Evolutionary conservation across 192 early-diverging fungal species (phyloP).

Genomic region (Mortierella claussenii): DNA sequence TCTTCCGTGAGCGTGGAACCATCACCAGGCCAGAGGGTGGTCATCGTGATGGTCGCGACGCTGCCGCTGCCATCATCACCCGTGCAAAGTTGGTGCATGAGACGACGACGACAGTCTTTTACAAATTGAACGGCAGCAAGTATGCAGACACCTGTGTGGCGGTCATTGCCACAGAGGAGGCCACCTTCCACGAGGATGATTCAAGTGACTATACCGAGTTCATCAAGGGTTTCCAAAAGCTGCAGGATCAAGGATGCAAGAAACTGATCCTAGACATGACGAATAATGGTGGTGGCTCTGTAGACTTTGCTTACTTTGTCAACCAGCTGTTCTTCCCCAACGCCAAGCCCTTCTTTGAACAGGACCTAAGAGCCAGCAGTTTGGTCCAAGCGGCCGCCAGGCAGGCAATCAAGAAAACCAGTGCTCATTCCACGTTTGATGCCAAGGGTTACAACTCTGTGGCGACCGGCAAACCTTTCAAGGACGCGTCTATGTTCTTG

Average conservation of each 20-base stretch:
- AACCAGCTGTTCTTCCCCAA: constrained; percentile 48
- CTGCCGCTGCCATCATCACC: constrained; percentile 1
- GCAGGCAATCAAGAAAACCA: neutral
- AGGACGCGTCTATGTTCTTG: constrained; percentile 36
- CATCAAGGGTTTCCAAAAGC: constrained; percentile 19
- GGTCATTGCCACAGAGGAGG: constrained; percentile 12
- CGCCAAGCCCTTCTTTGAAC: constrained; percentile 27
- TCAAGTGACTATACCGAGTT: constrained; percentile 5
- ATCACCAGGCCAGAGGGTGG: neutral
- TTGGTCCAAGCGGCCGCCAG: constrained; percentile 20
- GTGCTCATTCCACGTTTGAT: constrained; percentile 21
- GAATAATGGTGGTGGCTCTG: constrained; percentile 50
- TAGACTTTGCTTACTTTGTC: constrained; percentile 39
- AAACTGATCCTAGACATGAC: constrained; percentile 53
- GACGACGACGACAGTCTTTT: constrained; percentile 14
- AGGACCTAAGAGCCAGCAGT: constrained; percentile 16
- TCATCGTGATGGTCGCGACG: neutral
- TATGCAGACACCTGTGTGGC: constrained; percentile 26
- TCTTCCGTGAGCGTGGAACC: constrained; percentile 27
- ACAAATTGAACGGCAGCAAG: constrained; percentile 6
- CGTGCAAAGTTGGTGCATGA: constrained; percentile 11
- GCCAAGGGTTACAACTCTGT: constrained; percentile 2
- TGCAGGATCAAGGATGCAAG: constrained; percentile 25
- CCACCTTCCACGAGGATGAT: neutral
- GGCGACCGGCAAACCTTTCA: constrained; percentile 15